A percentile compares a stretch with the other conserved stretches of the same genome.
These are phyloP conservation scores for Fusarium piperis DNA, from an alignment of 2,329 filamentous ascomycete genomes.

Conservation along the genomic window DNA sequence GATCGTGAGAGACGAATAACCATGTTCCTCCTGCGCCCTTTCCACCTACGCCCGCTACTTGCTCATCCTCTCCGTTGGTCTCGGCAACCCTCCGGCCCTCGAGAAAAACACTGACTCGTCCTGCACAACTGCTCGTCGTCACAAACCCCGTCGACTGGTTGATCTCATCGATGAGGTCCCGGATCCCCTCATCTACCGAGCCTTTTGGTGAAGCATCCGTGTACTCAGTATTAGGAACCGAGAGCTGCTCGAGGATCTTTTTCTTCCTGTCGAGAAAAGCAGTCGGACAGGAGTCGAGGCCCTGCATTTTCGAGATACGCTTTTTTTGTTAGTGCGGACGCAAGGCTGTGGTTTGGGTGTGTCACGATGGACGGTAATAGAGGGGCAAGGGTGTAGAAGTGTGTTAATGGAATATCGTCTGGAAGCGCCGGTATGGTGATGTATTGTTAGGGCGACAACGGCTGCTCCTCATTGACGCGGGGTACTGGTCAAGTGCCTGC, in stretches of 20 bases:
- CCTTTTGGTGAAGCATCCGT: slow-evolving; percentile 90
- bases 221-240: slow-evolving; percentile 75
- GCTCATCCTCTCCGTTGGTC: slow-evolving; percentile 33
- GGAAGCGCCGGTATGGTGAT: not conserved
- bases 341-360: slow-evolving; percentile 38
- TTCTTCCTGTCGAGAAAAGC: slow-evolving; percentile 71
- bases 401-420: slow-evolving; percentile 19
- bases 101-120: slow-evolving; percentile 85
- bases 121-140: slow-evolving; percentile 93
- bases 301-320: slow-evolving; percentile 40
- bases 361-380: slow-evolving; percentile 16
- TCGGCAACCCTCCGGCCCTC: slow-evolving; percentile 70
- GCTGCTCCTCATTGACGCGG: slow-evolving; percentile 28
- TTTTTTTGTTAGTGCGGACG: slow-evolving; percentile 31
- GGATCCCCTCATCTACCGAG: slow-evolving; percentile 81
- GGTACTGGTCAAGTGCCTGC: slow-evolving; percentile 31
- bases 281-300: slow-evolving; percentile 45
- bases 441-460: slow-evolving; percentile 28
- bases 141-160: slow-evolving; percentile 80
- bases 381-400: slow-evolving; percentile 12
- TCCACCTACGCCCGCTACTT: slow-evolving; percentile 74
- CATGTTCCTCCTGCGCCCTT: slow-evolving; percentile 87
- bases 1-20: slow-evolving; percentile 89
- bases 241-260: slow-evolving; percentile 76
- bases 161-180: slow-evolving; percentile 79